Evolutionary conservation across 1,284 basidiomycete genomes (phyloP).

Genomic region (Exobasidium rhododendri): DNA sequence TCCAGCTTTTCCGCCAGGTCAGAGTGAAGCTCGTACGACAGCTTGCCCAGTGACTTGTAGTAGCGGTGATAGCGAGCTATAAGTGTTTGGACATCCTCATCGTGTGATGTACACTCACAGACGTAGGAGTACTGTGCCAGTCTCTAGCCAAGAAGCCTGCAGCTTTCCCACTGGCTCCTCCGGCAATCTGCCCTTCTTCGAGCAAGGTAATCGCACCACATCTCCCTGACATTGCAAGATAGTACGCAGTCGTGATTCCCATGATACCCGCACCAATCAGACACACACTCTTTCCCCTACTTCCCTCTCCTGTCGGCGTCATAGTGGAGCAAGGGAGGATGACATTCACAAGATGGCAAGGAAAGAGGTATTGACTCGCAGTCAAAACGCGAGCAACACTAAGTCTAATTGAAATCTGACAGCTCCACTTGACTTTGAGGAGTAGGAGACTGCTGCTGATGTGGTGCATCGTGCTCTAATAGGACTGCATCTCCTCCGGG

Average conservation of each 20-base stretch:
- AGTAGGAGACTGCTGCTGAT: no score
- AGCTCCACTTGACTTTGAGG: no score
- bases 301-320: no score
- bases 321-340: no score
- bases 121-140: conserved; percentile 60
- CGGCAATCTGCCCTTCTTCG: conserved; percentile 68
- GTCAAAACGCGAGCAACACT: no score
- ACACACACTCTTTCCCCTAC: conserved; percentile 28
- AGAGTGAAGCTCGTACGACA: conserved; percentile 77
- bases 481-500: no score
- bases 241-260: conserved; percentile 79
- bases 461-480: no score
- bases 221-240: conserved; percentile 57
- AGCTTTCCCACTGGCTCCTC: conserved; percentile 78
- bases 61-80: no score
- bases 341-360: no score
- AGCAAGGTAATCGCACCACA: conserved; percentile 60
- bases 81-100: no score
- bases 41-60: conserved; percentile 65
- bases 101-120: conserved; percentile 20
- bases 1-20: conserved; percentile 69
- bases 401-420: no score
- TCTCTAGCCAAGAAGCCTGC: conserved; percentile 85
- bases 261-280: conserved; percentile 65
- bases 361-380: no score